Percentiles rank a stretch among this genome's conserved stretches.
Evolutionary conservation across 805 yeast genomes (phyloP).

Genomic region (Myxozyma geophila): DNA sequence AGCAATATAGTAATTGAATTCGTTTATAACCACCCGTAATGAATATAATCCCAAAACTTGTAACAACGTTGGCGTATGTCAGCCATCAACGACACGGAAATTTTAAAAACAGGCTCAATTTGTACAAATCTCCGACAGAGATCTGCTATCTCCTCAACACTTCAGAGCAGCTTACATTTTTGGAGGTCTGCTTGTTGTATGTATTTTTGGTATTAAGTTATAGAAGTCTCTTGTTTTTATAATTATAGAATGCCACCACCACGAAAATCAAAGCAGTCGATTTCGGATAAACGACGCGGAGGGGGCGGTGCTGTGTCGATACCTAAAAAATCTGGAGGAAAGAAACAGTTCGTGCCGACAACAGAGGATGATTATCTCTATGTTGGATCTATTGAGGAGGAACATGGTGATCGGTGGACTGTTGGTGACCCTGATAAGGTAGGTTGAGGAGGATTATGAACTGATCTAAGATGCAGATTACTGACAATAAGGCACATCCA

Average conservation of each 20-base stretch:
- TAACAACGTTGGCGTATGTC: too few relatives aligned
- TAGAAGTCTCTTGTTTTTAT: background rate
- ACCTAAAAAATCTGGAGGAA: background rate
- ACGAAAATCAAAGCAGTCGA: constrained; percentile 14
- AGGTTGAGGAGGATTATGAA: background rate
- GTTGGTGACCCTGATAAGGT: constrained; percentile 34
- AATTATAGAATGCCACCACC: constrained; percentile 16
- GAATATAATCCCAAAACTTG: too few relatives aligned
- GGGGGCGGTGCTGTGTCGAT: background rate
- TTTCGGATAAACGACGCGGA: constrained; percentile 7
- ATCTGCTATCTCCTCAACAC: too few relatives aligned
- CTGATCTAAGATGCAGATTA: background rate
- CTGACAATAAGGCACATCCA: background rate
- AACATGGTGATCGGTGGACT: constrained; percentile 36
- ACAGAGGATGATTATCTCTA: constrained; percentile 33
- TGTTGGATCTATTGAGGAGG: constrained; percentile 35
- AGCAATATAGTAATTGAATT: too few relatives aligned
- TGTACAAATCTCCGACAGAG: too few relatives aligned
- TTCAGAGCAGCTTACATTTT: too few relatives aligned
- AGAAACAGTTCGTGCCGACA: constrained; percentile 22
- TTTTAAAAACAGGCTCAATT: background rate
- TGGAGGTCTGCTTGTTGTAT: too few relatives aligned
- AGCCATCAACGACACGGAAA: background rate
- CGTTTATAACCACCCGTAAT: too few relatives aligned
- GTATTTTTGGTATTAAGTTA: background rate